These are phyloP conservation scores for Saturnispora serradocipensis DNA, from an alignment of 805 yeast species.

Conservation along the genomic window DNA sequence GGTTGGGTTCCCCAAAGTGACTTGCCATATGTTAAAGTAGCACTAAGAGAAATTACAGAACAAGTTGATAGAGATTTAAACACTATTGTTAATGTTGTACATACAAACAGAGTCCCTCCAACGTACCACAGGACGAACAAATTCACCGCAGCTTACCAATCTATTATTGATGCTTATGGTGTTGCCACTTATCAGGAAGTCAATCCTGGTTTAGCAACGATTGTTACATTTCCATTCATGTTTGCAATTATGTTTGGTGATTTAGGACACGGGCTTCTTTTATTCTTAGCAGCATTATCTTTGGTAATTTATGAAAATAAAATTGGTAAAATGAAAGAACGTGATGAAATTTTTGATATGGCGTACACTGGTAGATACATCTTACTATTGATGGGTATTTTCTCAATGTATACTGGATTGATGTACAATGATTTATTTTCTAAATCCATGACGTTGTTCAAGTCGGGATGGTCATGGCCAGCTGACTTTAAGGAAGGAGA, in stretches of 20 bases:
- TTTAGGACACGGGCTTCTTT: slow-evolving; percentile 65
- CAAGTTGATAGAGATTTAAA: slow-evolving; percentile 35
- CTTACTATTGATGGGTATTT: slow-evolving; percentile 57
- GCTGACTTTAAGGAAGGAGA: slow-evolving; percentile 40
- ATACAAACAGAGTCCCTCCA: slow-evolving; percentile 61
- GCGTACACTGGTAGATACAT: slow-evolving; percentile 66
- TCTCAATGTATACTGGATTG: slow-evolving; percentile 68
- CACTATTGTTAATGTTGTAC: slow-evolving; percentile 48
- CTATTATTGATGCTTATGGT: slow-evolving; percentile 70
- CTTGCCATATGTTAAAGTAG: slow-evolving; percentile 50
- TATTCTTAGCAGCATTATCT: slow-evolving; percentile 44
- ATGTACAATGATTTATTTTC: slow-evolving; percentile 67
- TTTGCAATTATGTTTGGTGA: slow-evolving; percentile 83
- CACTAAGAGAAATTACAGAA: slow-evolving; percentile 58
- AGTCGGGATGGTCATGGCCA: slow-evolving; percentile 67
- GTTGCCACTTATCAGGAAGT: slow-evolving; percentile 68
- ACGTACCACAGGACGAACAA: slow-evolving; percentile 64
- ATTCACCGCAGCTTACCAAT: slow-evolving; percentile 60
- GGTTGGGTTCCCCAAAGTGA: slow-evolving; percentile 94
- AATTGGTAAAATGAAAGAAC: slow-evolving; percentile 42
- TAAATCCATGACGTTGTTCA: slow-evolving; percentile 56
- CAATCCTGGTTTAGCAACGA: slow-evolving; percentile 66
- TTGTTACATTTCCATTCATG: slow-evolving; percentile 73
- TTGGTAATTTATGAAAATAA: slow-evolving; percentile 47
- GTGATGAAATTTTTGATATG: slow-evolving; percentile 74